Conservation (phyloP, 2,329 filamentous ascomycete species). For the Pochonia chlamydosporia region DNA sequence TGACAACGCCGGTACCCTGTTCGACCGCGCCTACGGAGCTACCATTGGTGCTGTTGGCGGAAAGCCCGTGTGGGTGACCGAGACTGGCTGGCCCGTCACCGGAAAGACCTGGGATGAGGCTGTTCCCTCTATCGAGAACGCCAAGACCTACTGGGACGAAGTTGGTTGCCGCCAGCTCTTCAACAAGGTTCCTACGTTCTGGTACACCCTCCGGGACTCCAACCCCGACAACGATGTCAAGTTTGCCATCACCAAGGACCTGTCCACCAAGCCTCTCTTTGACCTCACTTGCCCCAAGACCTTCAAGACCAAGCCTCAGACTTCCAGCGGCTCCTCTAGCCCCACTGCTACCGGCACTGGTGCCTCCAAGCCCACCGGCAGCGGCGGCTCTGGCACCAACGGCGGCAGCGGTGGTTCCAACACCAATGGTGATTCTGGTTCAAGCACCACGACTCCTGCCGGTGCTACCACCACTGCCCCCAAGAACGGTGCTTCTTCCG, state of each 20-base stretch:
- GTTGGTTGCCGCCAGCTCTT: constrained; percentile 56
- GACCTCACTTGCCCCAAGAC: constrained; percentile 47
- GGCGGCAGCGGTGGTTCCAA: background rate
- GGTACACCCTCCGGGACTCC: constrained; percentile 57
- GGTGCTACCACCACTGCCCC: background rate
- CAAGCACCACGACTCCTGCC: background rate
- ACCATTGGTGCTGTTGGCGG: constrained; percentile 39
- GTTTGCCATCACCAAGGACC: constrained; percentile 50
- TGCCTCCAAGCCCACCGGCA: constrained; percentile 3
- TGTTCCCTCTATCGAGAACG: constrained; percentile 49
- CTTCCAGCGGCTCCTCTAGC: constrained; percentile 5
- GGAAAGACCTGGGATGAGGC: constrained; percentile 51
- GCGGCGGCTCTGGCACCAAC: constrained; percentile 10
- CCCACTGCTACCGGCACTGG: constrained; percentile 3
- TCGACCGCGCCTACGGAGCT: constrained; percentile 42
- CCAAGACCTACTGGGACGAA: constrained; percentile 57
- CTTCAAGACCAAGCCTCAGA: constrained; percentile 27
- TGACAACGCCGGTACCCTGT: constrained; percentile 47
- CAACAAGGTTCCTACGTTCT: constrained; percentile 50
- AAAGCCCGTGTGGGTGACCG: constrained; percentile 56
- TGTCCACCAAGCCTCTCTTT: constrained; percentile 45
- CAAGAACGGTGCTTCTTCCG: background rate
- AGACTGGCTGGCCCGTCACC: constrained; percentile 59
- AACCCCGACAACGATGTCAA: constrained; percentile 54
- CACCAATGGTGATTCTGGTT: background rate